phyloP scores from a whole-genome alignment of 441 rosid species.

The Omphalea diandra region DNA sequence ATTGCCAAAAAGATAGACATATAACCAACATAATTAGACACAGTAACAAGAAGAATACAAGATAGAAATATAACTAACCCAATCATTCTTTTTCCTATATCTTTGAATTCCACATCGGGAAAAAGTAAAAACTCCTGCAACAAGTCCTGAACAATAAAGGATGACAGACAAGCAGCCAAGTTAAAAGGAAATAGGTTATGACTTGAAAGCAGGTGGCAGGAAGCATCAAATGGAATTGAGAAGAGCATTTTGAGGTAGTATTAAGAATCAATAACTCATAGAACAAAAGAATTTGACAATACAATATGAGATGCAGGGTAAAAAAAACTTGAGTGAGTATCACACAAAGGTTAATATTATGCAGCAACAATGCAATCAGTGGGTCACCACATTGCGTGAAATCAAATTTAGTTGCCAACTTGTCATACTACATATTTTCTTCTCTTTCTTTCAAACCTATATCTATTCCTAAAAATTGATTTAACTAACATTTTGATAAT shows the following conservation, averaged over 20 bases:
- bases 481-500: not conserved
- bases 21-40: slow-evolving; percentile 1
- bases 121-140: slow-evolving; percentile 58
- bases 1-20: no score
- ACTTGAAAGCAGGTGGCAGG: not conserved
- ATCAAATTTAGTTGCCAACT: not conserved
- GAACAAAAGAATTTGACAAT: not conserved
- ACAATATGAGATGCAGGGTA: not conserved
- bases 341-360: not conserved
- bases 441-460: no score
- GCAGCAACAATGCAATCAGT: not conserved
- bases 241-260: not conserved
- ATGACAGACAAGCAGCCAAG: not conserved
- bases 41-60: no score
- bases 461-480: not conserved
- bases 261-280: not conserved
- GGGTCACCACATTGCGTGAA: not conserved
- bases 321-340: not conserved
- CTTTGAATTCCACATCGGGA: slow-evolving; percentile 66
- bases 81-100: slow-evolving; percentile 65
- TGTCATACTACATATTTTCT: no score
- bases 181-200: not conserved
- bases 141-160: slow-evolving; percentile 53
- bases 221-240: not conserved
- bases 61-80: slow-evolving; percentile 48